These are phyloP conservation scores for Pseudozyma thailandica DNA, from an alignment of 1,284 basidiomycete genomes.

Conservation along the genomic window DNA sequence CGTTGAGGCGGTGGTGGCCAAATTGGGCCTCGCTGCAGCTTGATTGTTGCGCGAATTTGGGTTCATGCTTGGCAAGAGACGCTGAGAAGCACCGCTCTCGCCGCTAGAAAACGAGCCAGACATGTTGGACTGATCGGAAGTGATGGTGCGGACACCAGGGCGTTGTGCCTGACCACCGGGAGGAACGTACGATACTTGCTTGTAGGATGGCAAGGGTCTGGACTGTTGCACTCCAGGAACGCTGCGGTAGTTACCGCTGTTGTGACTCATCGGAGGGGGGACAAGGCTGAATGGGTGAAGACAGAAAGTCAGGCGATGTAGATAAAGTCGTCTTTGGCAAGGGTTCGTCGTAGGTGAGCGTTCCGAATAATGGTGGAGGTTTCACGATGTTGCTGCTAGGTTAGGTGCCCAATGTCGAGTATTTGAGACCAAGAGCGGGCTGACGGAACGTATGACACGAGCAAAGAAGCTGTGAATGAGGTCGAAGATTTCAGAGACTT, in stretches of 20 bases:
- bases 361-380: neutral
- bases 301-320: too few species aligned
- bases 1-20: constrained; percentile 16
- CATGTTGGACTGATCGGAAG: constrained; percentile 14
- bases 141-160: constrained; percentile 4
- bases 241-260: constrained; percentile 17
- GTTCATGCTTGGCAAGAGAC: constrained; percentile 16
- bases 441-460: too few species aligned
- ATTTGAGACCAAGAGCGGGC: too few species aligned
- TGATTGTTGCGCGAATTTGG: too few species aligned
- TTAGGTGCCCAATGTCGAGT: too few species aligned
- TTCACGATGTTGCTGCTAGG: too few species aligned
- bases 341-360: too few species aligned
- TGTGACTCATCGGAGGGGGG: constrained; percentile 16
- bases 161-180: constrained; percentile 11
- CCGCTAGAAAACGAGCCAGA: constrained; percentile 42
- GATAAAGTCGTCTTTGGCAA: too few species aligned
- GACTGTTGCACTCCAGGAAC: constrained; percentile 14
- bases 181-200: constrained; percentile 32
- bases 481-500: too few species aligned
- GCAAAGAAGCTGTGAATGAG: too few species aligned
- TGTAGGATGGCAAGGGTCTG: constrained; percentile 31
- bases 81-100: constrained; percentile 28
- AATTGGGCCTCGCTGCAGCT: too few species aligned
- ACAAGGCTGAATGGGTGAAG: neutral